phyloP scores from a whole-genome alignment of 2,329 filamentous ascomycete genomes.

The Aspergillus japonicus region DNA sequence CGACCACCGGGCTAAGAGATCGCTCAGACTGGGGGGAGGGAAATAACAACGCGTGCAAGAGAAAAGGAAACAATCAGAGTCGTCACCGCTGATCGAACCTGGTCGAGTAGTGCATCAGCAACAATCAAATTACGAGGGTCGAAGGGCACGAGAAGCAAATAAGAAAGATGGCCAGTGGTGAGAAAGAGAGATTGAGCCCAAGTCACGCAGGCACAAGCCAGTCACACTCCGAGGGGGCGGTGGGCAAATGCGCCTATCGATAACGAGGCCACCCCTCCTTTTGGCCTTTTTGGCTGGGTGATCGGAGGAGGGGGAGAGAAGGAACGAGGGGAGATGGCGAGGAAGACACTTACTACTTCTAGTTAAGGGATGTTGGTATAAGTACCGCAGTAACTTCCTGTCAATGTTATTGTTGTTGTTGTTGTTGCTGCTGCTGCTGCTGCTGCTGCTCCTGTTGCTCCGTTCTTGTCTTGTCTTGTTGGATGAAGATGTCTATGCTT shows the following conservation, averaged over 20 bases:
- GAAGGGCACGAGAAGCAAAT: slow-evolving; percentile 2
- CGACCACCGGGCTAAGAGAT: slow-evolving; percentile 13
- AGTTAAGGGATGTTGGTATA: too few species aligned
- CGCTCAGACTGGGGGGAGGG: slow-evolving; percentile 14
- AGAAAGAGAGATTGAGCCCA: slow-evolving; percentile 4
- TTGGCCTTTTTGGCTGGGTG: not conserved
- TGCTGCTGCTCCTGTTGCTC: too few species aligned
- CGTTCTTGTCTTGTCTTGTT: too few species aligned
- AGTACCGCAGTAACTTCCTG: too few species aligned
- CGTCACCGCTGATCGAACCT: slow-evolving; percentile 4
- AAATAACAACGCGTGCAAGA: slow-evolving; percentile 9
- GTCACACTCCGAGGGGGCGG: slow-evolving; percentile 18
- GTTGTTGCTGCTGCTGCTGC: too few species aligned
- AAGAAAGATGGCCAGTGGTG: not conserved
- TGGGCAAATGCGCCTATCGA: slow-evolving; percentile 29
- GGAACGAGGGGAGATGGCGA: too few species aligned
- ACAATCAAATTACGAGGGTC: slow-evolving; percentile 1
- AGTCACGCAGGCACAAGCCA: slow-evolving; percentile 33
- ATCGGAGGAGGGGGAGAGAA: not conserved
- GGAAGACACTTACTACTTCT: too few species aligned
- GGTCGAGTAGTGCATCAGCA: slow-evolving; percentile 8
- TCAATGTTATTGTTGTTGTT: too few species aligned
- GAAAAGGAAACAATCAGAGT: not conserved
- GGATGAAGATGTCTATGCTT: not conserved
- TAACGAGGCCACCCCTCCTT: slow-evolving; percentile 32